Percentiles rank a stretch among this genome's conserved stretches.
Evolutionary conservation across 345 rosid genomes (phyloP).

Genomic region (Geranium rotundifolium): DNA sequence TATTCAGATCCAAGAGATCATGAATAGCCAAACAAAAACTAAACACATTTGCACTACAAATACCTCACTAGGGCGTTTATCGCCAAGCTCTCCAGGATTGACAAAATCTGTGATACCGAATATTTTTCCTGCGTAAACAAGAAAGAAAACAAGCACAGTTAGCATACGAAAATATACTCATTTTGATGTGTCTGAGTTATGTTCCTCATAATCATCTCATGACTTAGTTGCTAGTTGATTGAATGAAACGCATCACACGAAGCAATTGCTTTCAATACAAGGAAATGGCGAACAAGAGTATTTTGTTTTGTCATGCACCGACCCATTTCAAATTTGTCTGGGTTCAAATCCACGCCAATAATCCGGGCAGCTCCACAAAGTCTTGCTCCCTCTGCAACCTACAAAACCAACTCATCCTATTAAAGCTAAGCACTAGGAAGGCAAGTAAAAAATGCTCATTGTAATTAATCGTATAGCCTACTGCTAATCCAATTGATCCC

Average conservation of each 20-base stretch:
- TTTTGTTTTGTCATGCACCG: too few species aligned
- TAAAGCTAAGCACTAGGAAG: background rate
- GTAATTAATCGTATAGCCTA: slow-evolving; percentile 16
- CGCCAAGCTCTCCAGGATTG: slow-evolving; percentile 31
- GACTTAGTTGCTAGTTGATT: too few species aligned
- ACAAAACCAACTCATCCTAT: background rate
- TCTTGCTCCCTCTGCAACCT: slow-evolving; percentile 88
- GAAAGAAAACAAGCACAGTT: background rate
- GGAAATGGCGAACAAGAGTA: too few species aligned
- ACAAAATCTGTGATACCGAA: slow-evolving; percentile 77
- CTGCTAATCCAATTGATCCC: slow-evolving; percentile 83
- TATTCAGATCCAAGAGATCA: too few species aligned
- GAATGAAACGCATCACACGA: too few species aligned
- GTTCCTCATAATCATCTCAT: too few species aligned
- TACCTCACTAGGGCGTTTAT: slow-evolving; percentile 57
- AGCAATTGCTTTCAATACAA: too few species aligned
- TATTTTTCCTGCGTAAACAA: slow-evolving; percentile 31
- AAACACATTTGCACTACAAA: background rate
- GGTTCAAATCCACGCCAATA: slow-evolving; percentile 66
- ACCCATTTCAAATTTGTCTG: slow-evolving; percentile 60
- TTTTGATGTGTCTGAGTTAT: too few species aligned
- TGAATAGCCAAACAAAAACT: too few species aligned
- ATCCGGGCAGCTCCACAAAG: slow-evolving; percentile 67
- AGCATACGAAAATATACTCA: too few species aligned
- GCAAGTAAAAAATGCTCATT: background rate